Evolutionary conservation across 2,329 filamentous ascomycete species (phyloP), one percentile per base, ranked within the genome.

Genomic region (Conoideocrella luteorostrata): DNA sequence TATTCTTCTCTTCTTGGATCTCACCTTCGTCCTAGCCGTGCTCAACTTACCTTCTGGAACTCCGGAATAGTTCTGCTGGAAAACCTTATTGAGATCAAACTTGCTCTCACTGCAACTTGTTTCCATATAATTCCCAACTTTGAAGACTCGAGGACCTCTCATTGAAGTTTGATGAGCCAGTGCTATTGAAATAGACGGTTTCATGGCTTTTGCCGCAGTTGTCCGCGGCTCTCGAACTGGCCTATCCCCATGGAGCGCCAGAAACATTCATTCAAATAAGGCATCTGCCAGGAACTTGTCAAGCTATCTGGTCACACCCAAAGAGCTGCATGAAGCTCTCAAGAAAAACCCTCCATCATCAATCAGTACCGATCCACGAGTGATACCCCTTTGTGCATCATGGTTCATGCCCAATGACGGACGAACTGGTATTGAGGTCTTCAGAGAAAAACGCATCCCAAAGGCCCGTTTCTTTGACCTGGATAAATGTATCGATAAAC

Each of bases 381-480:
- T 94, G 34, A 82, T 98, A 43, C 87, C 93, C 3, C 75, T 98
- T 33, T 96, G 90, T 66, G 93, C 90, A 37, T 78, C 88, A 20
- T 98, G 93, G 93, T 98, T 96, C 61, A 78, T 98, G 50, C 93
- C 93, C 50, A 97, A 95, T 64, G 91, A 95, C 54, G 79, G 79
- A 43, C 83, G 89, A 49, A 86, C 79, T 39, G 93, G 93, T 43
- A 80, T 86, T 54, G 75, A 93, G 51, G 80, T 84, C 34, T 98
- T 91, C 71, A 78, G 82, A 52, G 78, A 88, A 60, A 79, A 82
- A 60, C 87, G 88, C 56, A 93, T 98, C 50, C 91, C 90, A 18
- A 82, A 84, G 57, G 85, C 93, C 1, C 86, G 89, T 24, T 98
- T 97, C 77, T 98, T 98, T 64, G 90, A 98, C 64, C 76, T 98